Base-by-base conservation (phyloP, 139 green algal species). In the Pleodorina starrii region DNA sequence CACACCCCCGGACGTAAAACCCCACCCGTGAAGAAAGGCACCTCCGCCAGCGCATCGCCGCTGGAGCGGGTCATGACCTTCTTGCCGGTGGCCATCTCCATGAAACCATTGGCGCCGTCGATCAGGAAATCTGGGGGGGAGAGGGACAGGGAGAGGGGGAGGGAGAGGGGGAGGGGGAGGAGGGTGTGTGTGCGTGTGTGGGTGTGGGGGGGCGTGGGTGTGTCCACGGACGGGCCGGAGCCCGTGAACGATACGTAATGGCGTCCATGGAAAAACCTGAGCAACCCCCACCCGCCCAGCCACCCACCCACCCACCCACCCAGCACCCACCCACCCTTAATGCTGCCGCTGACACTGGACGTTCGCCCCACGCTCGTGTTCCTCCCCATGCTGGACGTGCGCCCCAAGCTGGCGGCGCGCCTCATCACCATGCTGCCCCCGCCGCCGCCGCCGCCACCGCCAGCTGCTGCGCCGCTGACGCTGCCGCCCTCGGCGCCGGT, bases 1-100 rank as follows among this genome's bases (percentile, higher is more conserved):
- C n/a, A n/a, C n/a, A n/a, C n/a, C n/a, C n/a, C n/a, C n/a, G n/a
- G n/a, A n/a, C n/a, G n/a, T n/a, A n/a, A n/a, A n/a, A n/a, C n/a
- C 66, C 82, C 87, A 71, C 93, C 94, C 5, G 94, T 95, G 91
- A 95, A 96, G 90, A 95, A 96, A 1, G 94, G 78, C 6, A 94
- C 90, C 89, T 95, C 94, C 17, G 82, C 84, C 35, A 92, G 83
- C 16, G 32, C n/a, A 9, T 92, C 83, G 51, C 72, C 74, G 46
- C 43, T 69, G 82, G 36, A 54, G 44, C 66, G 43, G n/a, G 32
- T 50, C 40, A 60, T 50, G 3, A 88, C 66, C 66, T 68, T n/a
- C 82, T 88, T 88, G 63, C 46, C 46, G 19, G 46, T 38, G 1
- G 63, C n/a, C 44, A 88, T 59, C 32, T 50, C 82, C 32, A 69